Evolutionary conservation across 2,329 filamentous ascomycete species (phyloP), one percentile per base, ranked within the genome.

Genomic region (Aspergillus pseudonomiae): DNA sequence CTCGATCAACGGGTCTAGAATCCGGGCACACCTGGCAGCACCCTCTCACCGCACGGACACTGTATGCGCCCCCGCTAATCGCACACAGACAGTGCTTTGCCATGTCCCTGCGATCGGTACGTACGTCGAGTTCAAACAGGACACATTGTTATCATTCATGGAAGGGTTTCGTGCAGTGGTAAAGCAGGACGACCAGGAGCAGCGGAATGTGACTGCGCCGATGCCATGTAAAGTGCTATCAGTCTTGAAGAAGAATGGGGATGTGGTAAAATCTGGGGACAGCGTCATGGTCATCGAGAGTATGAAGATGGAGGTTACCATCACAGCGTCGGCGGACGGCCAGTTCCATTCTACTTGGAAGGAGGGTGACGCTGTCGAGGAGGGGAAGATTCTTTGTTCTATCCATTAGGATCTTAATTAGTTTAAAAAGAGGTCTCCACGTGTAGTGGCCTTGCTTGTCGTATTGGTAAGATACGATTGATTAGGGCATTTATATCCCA

Each of bases 281-380:
- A 66, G 65, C 0, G 74, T 75, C 2, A 74, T 78, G 71, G 71
- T 77, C 0, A 71, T 77, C 57, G 76, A 82, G 71, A 81, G 79
- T 54, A 82, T 82, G 80, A 82, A 78, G 70, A 79, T 78, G 77
- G 77, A 78, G 64, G 74, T 78, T 36, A 77, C 67, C 24, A 76
- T 79, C 36, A 61, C 67, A 14, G 71, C 70, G 6, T 60, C 69
- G 2, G 67, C 61, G 4, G 66, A 63, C 3, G 76, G 76, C 14
- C 71, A 66, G 55, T 75, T 78, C 48, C 60, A 68, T 19, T 72
- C 68, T 1, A 63, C 57, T 2, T 71, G 71, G 65, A 74, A 71
- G 61, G 62, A 68, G 19, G 74, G 75, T 1, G 73, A 74, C 66
- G 73, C 75, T 1, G 75, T 78, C 3, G 72, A 74, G 19, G 76